Base-by-base conservation (phyloP, 495 filamentous ascomycete species). In the Acidomyces sp. region DNA sequence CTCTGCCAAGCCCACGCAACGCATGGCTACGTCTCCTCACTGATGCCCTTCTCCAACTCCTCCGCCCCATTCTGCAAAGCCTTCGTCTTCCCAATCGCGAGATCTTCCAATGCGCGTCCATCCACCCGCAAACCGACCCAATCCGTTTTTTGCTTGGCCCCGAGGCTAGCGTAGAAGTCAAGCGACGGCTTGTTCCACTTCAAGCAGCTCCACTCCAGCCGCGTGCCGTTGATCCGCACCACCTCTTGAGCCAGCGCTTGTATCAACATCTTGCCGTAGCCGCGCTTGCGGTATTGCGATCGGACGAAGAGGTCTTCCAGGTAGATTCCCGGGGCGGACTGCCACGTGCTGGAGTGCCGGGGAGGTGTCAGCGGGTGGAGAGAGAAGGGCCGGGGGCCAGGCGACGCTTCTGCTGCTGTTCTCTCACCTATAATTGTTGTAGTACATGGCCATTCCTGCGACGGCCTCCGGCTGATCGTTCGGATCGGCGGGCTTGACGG, bases 51-150 rank as follows among this genome's bases (percentile, higher is more conserved):
- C n/a, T n/a, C n/a, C n/a, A n/a, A n/a, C n/a, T n/a, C n/a, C n/a
- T n/a, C n/a, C n/a, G n/a, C n/a, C n/a, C n/a, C n/a, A n/a, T n/a
- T n/a, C 26, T 28, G 7, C 26, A 28, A 28, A 28, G 26, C 26
- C 26, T 22, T 40, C 34, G 7, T 31, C 38, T 20, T 46, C 50
- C 15, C 35, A n/a, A 4, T 45, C 5, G 76, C 75, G 63, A 93
- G 58, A 57, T 72, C 71, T 13, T 48, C 58, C 65, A 93, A 62
- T 16, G 61, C 76, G 33, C 81, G 71, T 23, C 77, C 77, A 45
- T 90, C 83, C 12, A 95, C 74, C 58, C 88, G 80, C 82, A 94
- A 87, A 46, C 78, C 77, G 51, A 83, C 74, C 90, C 90, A 96
- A 55, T 90, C 87, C 39, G 71, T 72, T 81, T 85, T 79, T 51